Evolutionary conservation across 2,329 filamentous ascomycete genomes (phyloP).

Genomic region (Trichoderma sp.): DNA sequence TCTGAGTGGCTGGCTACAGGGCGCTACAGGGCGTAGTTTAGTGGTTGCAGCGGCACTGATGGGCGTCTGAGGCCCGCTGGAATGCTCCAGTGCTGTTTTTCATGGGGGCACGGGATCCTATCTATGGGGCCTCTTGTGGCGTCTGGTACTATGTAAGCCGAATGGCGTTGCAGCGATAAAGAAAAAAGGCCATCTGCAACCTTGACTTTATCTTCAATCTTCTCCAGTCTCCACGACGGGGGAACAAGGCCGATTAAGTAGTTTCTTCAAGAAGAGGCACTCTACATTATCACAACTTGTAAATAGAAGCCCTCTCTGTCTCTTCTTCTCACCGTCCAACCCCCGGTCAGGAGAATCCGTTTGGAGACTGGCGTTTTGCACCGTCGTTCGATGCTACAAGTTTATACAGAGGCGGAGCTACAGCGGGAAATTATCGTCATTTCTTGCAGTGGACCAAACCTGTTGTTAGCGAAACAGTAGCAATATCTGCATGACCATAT

Average conservation of each 20-base stretch:
- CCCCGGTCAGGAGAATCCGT: slow-evolving; percentile 15
- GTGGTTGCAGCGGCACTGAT: not conserved
- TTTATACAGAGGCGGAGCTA: not conserved
- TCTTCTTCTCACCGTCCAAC: not conserved
- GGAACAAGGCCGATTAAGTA: not conserved
- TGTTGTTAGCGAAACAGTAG: not conserved
- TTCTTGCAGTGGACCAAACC: slow-evolving; percentile 17
- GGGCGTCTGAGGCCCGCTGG: not conserved
- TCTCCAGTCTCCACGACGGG: not conserved
- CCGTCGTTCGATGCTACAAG: not conserved
- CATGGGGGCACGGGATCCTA: not conserved
- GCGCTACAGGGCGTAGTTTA: not conserved
- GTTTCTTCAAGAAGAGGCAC: not conserved
- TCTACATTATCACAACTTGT: not conserved
- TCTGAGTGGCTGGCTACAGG: not conserved
- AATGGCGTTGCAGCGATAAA: not conserved
- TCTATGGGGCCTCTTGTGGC: not conserved
- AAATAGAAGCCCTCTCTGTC: not conserved
- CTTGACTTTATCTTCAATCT: not conserved
- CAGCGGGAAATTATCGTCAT: slow-evolving; percentile 17
- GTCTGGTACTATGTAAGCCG: not conserved
- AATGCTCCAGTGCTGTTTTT: not conserved
- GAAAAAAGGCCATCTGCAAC: not conserved
- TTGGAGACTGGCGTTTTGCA: slow-evolving; percentile 7
- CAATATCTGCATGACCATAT: not conserved